phyloP scores from a whole-genome alignment of 2,329 filamentous ascomycete genomes.

The Claviceps maximensis region DNA sequence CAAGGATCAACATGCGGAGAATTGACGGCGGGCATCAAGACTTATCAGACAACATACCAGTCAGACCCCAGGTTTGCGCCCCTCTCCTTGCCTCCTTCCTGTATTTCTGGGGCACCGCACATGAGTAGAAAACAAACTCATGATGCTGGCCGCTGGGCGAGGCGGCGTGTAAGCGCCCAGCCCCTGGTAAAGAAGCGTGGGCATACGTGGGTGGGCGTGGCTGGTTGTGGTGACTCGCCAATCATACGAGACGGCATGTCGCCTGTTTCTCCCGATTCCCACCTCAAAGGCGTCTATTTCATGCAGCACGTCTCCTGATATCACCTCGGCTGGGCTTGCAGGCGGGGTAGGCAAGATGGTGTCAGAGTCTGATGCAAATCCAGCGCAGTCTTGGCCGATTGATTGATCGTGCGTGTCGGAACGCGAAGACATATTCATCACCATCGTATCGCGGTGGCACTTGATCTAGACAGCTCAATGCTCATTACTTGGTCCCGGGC shows the following conservation, averaged over 20 bases:
- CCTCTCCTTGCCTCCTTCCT: not conserved
- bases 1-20: not conserved
- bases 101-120: too few relatives aligned
- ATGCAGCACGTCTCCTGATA: conserved; percentile 7
- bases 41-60: not conserved
- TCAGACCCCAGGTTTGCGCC: not conserved
- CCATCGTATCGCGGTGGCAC: not conserved
- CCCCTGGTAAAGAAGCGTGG: conserved; percentile 5
- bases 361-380: not conserved
- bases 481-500: not conserved
- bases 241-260: conserved; percentile 16
- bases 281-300: conserved; percentile 17
- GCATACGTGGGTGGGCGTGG: not conserved
- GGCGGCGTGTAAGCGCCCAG: conserved; percentile 16
- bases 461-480: not conserved
- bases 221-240: conserved; percentile 9
- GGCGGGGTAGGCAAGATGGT: conserved; percentile 2
- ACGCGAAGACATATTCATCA: too few relatives aligned
- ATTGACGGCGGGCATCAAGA: not conserved
- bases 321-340: conserved; percentile 3
- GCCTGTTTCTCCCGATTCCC: conserved; percentile 13
- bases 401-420: too few relatives aligned
- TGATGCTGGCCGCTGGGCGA: not conserved
- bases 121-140: not conserved
- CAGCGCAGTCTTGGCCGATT: too few relatives aligned